phyloP scores from a whole-genome alignment of 371 early-diverging fungal species.

The Blakeslea trispora region DNA sequence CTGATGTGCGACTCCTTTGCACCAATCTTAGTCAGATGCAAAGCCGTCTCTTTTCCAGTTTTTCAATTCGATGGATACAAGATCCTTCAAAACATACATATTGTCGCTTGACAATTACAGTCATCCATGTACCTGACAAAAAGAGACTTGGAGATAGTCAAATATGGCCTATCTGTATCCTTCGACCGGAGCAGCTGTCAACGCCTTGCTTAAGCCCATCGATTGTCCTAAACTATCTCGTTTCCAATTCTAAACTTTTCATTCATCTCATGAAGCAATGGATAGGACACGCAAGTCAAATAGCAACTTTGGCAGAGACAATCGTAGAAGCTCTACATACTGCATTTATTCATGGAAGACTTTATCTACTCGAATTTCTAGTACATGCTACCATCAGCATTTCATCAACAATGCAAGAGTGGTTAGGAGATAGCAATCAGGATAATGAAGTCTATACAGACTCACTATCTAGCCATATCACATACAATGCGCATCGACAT shows the following conservation, averaged over 20 bases:
- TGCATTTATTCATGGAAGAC: conserved; percentile 21
- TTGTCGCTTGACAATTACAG: background rate
- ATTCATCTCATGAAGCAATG: background rate
- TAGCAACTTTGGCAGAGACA: no score
- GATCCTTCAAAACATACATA: background rate
- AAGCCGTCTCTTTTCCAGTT: conserved; percentile 15
- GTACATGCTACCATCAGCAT: conserved; percentile 9
- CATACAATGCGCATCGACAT: background rate
- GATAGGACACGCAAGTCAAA: background rate
- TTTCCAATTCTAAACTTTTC: background rate
- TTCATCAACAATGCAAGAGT: no score
- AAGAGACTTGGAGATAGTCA: background rate
- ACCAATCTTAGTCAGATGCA: conserved; percentile 22
- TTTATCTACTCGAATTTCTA: conserved; percentile 21
- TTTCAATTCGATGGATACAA: conserved; percentile 36
- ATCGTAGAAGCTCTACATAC: conserved; percentile 11
- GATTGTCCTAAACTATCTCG: background rate
- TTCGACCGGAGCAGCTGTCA: conserved; percentile 4
- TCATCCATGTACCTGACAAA: conserved; percentile 7
- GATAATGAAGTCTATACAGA: background rate
- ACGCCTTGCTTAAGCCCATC: background rate
- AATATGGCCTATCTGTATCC: conserved; percentile 24
- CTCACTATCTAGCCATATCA: background rate
- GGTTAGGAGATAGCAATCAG: background rate
- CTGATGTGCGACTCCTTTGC: conserved; percentile 37